Conservation (phyloP, 2,329 filamentous ascomycete genomes). For the Nemania diffusa region DNA sequence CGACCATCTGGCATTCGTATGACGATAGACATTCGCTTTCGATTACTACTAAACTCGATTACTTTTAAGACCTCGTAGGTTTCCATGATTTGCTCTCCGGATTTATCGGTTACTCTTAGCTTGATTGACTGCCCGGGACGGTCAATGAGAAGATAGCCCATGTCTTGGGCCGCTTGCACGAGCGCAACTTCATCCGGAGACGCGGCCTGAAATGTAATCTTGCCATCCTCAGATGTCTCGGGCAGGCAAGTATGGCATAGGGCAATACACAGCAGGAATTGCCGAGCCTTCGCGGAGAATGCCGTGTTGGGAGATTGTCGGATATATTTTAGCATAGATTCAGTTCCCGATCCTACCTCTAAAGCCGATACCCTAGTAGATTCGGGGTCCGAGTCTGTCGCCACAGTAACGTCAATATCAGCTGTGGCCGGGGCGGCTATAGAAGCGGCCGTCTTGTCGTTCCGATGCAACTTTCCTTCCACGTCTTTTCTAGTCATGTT, state of each 20-base stretch:
- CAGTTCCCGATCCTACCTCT: slow-evolving; percentile 70
- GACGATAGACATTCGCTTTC: slow-evolving; percentile 91
- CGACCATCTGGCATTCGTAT: slow-evolving; percentile 84
- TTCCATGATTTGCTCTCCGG: slow-evolving; percentile 61
- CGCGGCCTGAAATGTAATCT: slow-evolving; percentile 84
- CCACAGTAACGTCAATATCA: slow-evolving; percentile 50
- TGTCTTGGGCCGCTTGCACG: slow-evolving; percentile 83
- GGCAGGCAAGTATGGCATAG: slow-evolving; percentile 95
- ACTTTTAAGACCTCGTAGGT: slow-evolving; percentile 84
- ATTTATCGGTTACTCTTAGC: slow-evolving; percentile 54
- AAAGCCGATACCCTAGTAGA: slow-evolving; percentile 44
- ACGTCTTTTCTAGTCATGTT: slow-evolving; percentile 61
- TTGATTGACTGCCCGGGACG: slow-evolving; percentile 77
- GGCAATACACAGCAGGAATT: slow-evolving; percentile 86
- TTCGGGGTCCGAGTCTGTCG: slow-evolving; percentile 41
- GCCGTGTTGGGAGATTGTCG: slow-evolving; percentile 76
- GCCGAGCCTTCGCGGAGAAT: slow-evolving; percentile 81
- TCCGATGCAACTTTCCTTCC: not conserved
- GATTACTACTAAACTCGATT: slow-evolving; percentile 88
- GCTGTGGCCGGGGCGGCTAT: slow-evolving; percentile 28
- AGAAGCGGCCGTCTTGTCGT: not conserved
- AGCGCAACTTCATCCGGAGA: slow-evolving; percentile 91
- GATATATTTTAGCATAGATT: slow-evolving; percentile 83
- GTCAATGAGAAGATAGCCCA: slow-evolving; percentile 81
- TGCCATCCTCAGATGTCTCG: slow-evolving; percentile 75